Conservation (phyloP, 441 rosid genomes). For the Pelargonium hybrid region DNA sequence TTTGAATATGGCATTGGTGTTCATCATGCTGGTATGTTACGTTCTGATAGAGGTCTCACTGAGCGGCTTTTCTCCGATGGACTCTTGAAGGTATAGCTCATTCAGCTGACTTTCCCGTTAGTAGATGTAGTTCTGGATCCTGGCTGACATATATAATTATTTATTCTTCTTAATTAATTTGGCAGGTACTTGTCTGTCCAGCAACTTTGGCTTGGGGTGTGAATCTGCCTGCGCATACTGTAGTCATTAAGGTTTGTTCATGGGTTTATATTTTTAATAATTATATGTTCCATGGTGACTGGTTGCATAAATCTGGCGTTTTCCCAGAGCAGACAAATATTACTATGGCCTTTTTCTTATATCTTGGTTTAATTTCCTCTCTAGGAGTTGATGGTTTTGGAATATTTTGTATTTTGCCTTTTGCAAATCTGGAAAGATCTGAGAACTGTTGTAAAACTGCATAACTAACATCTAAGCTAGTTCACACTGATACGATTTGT, state of each 20-base stretch:
- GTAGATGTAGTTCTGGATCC: neutral
- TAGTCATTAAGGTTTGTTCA: conserved; percentile 80
- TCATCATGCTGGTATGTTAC: conserved; percentile 98
- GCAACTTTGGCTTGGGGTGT: conserved; percentile 99
- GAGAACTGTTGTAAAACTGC: neutral
- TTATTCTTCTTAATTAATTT: conserved; percentile 15
- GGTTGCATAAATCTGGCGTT: conserved; percentile 9
- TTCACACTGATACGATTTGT: neutral
- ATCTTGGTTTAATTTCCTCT: neutral
- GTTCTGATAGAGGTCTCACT: conserved; percentile 88
- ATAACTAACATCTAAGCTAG: neutral
- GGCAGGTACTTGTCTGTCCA: conserved; percentile 90
- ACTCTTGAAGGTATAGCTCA: conserved; percentile 61
- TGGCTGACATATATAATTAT: neutral
- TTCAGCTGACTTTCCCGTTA: conserved; percentile 18
- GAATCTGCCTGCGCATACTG: conserved; percentile 95
- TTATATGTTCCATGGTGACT: neutral
- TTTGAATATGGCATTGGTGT: conserved; percentile 74
- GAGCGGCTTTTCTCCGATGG: conserved; percentile 90
- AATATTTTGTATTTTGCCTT: neutral
- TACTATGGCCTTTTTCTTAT: neutral
- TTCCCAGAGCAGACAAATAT: neutral
- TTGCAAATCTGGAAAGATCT: neutral
- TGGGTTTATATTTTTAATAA: neutral
- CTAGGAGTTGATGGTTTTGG: neutral